A percentile compares a stretch with the other conserved stretches of the same genome.
phyloP scores from a whole-genome alignment of 345 rosid species.

The Lumnitzera racemosa region DNA sequence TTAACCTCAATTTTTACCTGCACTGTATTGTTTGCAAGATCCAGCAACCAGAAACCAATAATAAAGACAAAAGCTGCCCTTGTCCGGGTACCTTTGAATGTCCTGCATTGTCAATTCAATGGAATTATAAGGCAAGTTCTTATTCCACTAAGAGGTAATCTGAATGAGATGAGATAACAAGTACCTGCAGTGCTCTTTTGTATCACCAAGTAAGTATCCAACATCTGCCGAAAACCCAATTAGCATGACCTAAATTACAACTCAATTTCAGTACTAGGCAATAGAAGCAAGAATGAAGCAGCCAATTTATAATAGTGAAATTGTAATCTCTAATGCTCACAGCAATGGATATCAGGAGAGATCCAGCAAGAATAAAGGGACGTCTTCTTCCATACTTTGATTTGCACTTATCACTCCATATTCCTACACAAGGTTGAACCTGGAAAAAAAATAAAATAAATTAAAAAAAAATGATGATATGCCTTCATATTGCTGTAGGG shows the following conservation, averaged over 20 bases:
- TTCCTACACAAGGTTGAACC: constrained; percentile 99
- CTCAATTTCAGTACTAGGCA: constrained; percentile 38
- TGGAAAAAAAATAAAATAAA: constrained; percentile 11
- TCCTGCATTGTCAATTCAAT: constrained; percentile 39
- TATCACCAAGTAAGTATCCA: constrained; percentile 81
- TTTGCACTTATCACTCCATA: constrained; percentile 94
- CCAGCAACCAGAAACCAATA: constrained; percentile 96
- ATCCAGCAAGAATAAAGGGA: constrained; percentile 88
- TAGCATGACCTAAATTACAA: constrained; percentile 83
- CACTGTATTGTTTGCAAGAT: constrained; percentile 95
- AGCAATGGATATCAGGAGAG: constrained; percentile 74
- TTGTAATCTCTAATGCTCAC: constrained; percentile 40
- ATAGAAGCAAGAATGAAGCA: constrained; percentile 13
- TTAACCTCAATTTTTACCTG: constrained; percentile 42
- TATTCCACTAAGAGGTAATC: constrained; percentile 7
- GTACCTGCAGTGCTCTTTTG: constrained; percentile 92
- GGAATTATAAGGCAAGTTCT: background rate
- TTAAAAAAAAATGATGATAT: background rate
- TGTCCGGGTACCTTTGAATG: constrained; percentile 79
- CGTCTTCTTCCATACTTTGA: constrained; percentile 88
- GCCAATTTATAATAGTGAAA: constrained; percentile 4
- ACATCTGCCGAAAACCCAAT: constrained; percentile 99
- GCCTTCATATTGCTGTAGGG: background rate
- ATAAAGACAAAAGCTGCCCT: constrained; percentile 82
- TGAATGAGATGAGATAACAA: constrained; percentile 13